Percentiles rank a stretch among this genome's conserved stretches.
Evolutionary conservation across 2,329 filamentous ascomycete genomes (phyloP).

Genomic region (Fusarium sp.): DNA sequence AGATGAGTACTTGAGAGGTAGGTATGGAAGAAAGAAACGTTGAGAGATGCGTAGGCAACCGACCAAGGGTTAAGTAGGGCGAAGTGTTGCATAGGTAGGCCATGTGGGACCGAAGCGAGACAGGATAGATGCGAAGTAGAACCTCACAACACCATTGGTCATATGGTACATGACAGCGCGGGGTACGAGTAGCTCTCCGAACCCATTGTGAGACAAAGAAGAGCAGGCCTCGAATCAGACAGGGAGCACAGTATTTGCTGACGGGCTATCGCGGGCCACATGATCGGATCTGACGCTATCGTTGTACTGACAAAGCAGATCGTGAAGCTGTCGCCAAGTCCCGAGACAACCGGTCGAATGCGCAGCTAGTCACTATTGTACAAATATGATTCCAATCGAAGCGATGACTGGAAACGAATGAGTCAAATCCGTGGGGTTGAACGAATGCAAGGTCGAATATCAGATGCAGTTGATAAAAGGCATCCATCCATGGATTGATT

Average conservation of each 20-base stretch:
- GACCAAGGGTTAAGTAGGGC: conserved; percentile 32
- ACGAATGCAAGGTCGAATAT: conserved; percentile 4
- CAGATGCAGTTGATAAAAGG: conserved; percentile 11
- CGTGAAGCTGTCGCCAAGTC: conserved; percentile 17
- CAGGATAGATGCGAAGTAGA: conserved; percentile 37
- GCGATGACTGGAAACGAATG: background rate
- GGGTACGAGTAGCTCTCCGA: conserved; percentile 25
- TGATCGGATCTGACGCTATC: conserved; percentile 29
- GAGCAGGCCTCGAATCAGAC: conserved; percentile 20
- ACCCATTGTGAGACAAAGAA: conserved; percentile 12
- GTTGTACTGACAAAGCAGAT: conserved; percentile 29
- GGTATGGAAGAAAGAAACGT: conserved; percentile 12
- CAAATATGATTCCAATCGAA: conserved; percentile 17
- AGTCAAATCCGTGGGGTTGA: conserved; percentile 18
- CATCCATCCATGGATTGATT: conserved; percentile 1
- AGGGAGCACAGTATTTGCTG: conserved; percentile 34
- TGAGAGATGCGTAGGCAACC: conserved; percentile 10
- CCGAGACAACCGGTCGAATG: conserved; percentile 22
- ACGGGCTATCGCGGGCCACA: conserved; percentile 25
- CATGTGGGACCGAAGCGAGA: conserved; percentile 22
- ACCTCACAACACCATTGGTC: conserved; percentile 19
- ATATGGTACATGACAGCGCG: conserved; percentile 24
- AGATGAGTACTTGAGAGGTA: conserved; percentile 7
- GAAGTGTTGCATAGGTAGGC: conserved; percentile 17
- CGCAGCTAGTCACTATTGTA: background rate